Conservation (phyloP, 2,329 filamentous ascomycete species). For the Exophiala mesophila region DNA sequence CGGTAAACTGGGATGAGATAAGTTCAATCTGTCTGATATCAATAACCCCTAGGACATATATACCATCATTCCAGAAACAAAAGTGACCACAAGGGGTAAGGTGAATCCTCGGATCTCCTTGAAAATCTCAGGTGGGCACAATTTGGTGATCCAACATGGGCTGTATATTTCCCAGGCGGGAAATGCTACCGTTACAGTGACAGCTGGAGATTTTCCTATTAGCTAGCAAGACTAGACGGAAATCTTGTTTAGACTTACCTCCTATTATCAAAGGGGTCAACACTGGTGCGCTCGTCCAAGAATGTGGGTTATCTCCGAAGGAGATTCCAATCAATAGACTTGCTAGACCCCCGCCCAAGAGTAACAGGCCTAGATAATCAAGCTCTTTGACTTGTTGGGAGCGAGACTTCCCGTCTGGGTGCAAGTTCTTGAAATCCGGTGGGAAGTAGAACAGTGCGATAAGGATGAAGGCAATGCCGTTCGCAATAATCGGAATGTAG, state of each 20-base stretch:
- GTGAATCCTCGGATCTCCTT: slow-evolving; percentile 5
- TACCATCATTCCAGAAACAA: slow-evolving; percentile 6
- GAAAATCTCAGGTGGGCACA: slow-evolving; percentile 11
- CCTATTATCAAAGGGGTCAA: slow-evolving; percentile 11
- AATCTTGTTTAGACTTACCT: not conserved
- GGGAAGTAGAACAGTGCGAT: slow-evolving; percentile 13
- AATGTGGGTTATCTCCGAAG: slow-evolving; percentile 18
- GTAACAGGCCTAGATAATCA: slow-evolving; percentile 18
- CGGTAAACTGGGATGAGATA: slow-evolving; percentile 1
- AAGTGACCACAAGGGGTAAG: slow-evolving; percentile 5
- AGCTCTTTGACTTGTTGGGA: slow-evolving; percentile 18
- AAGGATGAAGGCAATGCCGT: slow-evolving; percentile 9
- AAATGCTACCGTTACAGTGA: slow-evolving; percentile 8
- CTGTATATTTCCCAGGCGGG: slow-evolving; percentile 10
- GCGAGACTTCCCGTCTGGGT: slow-evolving; percentile 14
- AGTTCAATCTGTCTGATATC: not conserved
- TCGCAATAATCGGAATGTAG: slow-evolving; percentile 10
- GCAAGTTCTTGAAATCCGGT: slow-evolving; percentile 8
- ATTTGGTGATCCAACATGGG: slow-evolving; percentile 6
- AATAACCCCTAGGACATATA: not conserved
- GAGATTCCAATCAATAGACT: slow-evolving; percentile 17
- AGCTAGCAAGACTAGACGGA: not conserved
- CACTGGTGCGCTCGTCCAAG: slow-evolving; percentile 12
- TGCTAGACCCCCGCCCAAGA: slow-evolving; percentile 16
- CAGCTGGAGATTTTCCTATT: not conserved